These are phyloP conservation scores for Solanum hybrid DNA, from an alignment of 305 asterid genomes.

Conservation along the genomic window DNA sequence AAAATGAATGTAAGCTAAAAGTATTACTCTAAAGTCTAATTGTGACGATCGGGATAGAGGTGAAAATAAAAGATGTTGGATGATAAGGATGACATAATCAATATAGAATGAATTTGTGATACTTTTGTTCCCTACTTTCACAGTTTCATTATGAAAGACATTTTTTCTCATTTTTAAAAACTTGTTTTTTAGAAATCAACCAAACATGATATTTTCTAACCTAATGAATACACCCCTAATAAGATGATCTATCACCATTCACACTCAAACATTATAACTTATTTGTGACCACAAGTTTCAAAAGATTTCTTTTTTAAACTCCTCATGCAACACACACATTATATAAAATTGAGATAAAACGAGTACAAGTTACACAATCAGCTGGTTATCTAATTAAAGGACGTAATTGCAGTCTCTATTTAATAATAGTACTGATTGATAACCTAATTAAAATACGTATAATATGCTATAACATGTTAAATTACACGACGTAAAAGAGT, in stretches of 20 bases:
- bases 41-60: fast-evolving
- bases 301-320: too few species aligned
- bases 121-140: too few species aligned
- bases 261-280: too few species aligned
- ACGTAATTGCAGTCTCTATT: neutral
- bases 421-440: neutral
- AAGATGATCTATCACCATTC: neutral
- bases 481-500: neutral
- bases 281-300: neutral
- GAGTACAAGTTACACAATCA: too few species aligned
- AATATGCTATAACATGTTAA: neutral
- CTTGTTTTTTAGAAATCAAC: too few species aligned
- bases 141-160: neutral
- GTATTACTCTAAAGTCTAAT: neutral
- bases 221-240: neutral
- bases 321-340: neutral
- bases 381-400: neutral
- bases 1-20: neutral
- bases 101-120: too few species aligned
- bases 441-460: neutral
- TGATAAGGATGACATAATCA: too few species aligned
- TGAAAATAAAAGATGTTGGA: neutral
- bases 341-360: neutral
- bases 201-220: neutral
- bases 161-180: neutral